Evolutionary conservation across 2,329 filamentous ascomycete species (phyloP).

Genomic region (Fusarium pilosicola): DNA sequence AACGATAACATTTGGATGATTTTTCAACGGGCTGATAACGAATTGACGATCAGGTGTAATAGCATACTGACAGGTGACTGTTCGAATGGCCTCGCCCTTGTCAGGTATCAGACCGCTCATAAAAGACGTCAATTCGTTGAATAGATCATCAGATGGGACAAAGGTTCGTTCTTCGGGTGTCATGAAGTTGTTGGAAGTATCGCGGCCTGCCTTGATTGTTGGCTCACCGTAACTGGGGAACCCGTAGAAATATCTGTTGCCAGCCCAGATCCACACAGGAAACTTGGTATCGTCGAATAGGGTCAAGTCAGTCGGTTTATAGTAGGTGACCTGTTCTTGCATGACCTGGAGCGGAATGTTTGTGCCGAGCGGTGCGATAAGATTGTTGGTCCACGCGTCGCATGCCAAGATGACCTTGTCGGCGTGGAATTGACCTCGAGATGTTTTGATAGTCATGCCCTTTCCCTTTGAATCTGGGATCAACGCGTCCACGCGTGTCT

Average conservation of each 20-base stretch:
- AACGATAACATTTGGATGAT: constrained; percentile 28
- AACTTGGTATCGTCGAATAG: constrained; percentile 17
- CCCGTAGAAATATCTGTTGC: constrained; percentile 8
- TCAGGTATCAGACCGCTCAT: constrained; percentile 17
- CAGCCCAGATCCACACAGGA: constrained; percentile 35
- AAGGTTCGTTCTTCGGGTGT: constrained; percentile 26
- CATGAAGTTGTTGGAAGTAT: constrained; percentile 29
- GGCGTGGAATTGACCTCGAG: constrained; percentile 12
- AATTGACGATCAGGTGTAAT: constrained; percentile 41
- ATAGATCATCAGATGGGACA: constrained; percentile 5
- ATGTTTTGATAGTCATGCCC: constrained; percentile 17
- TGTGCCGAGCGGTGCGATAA: constrained; percentile 12
- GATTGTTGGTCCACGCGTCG: constrained; percentile 35
- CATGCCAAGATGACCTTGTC: constrained; percentile 23
- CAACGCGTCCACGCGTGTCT: constrained; percentile 8
- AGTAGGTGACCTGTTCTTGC: constrained; percentile 40
- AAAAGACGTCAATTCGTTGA: constrained; percentile 8
- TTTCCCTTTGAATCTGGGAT: neutral
- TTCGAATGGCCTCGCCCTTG: constrained; percentile 28
- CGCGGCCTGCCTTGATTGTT: constrained; percentile 31
- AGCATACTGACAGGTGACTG: constrained; percentile 42
- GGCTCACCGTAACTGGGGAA: constrained; percentile 32
- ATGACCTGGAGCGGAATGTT: constrained; percentile 30
- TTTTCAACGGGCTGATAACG: constrained; percentile 32
- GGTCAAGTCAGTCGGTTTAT: constrained; percentile 13